A percentile compares a stretch with the other conserved stretches of the same genome.
Conservation (phyloP, 306 rosid species). For the Quercus agrifolia region DNA sequence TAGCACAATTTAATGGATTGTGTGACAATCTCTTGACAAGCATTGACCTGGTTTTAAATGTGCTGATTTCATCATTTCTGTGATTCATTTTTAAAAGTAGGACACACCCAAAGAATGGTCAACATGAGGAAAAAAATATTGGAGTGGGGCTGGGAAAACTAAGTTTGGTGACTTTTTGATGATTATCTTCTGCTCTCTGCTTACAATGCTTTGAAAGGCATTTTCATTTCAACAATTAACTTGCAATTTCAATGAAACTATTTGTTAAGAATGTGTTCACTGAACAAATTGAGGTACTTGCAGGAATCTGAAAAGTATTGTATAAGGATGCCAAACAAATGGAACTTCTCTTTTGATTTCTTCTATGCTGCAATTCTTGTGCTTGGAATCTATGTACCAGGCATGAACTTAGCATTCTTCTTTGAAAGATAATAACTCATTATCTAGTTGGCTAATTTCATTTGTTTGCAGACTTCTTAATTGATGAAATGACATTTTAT, state of each 20-base stretch:
- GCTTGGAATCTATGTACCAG: conserved; percentile 65
- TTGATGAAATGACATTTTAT: conserved; percentile 16
- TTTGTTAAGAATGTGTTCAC: not conserved
- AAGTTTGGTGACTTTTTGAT: not conserved
- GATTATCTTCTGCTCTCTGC: not conserved
- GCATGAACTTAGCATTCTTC: conserved; percentile 34
- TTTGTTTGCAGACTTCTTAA: not conserved
- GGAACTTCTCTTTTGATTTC: conserved; percentile 81
- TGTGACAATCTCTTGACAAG: not conserved
- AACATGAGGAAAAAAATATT: not conserved
- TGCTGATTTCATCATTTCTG: not conserved
- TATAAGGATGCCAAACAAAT: conserved; percentile 79
- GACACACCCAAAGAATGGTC: not conserved
- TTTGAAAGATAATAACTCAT: not conserved
- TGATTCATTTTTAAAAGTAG: not conserved
- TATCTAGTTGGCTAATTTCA: not conserved
- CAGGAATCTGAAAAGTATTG: conserved; percentile 72
- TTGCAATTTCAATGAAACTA: not conserved
- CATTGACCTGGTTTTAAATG: not conserved
- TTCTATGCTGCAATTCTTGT: conserved; percentile 42
- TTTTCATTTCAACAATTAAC: not conserved
- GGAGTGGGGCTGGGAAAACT: not conserved
- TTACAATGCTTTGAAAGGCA: not conserved
- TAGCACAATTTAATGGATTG: not conserved
- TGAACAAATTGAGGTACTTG: conserved; percentile 9